phyloP scores from a whole-genome alignment of 2,329 filamentous ascomycete genomes.

The Lecanosticta acicola region DNA sequence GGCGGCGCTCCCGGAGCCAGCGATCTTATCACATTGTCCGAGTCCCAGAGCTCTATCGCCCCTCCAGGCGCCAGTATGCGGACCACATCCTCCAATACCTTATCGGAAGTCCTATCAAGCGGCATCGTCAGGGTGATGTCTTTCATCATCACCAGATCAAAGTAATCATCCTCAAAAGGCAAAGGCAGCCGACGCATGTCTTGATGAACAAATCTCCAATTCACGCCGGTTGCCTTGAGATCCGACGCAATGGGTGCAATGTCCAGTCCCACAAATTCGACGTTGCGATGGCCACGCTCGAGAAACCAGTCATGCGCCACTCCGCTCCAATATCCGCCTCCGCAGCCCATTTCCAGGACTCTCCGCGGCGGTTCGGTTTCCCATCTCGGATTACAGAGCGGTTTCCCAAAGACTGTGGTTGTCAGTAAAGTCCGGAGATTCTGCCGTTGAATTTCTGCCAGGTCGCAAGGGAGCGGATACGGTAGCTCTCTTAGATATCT shows the following conservation, averaged over 20 bases:
- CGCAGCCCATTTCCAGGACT: slow-evolving; percentile 82
- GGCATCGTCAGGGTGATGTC: slow-evolving; percentile 68
- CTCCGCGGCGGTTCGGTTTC: slow-evolving; percentile 63
- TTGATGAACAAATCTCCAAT: slow-evolving; percentile 84
- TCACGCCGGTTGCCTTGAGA: slow-evolving; percentile 65
- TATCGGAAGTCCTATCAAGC: slow-evolving; percentile 49
- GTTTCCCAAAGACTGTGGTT: slow-evolving; percentile 73
- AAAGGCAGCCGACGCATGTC: slow-evolving; percentile 70
- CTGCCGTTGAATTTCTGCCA: slow-evolving; percentile 81
- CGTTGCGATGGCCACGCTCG: slow-evolving; percentile 59
- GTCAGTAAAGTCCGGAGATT: slow-evolving; percentile 76
- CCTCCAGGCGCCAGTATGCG: slow-evolving; percentile 74
- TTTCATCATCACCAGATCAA: slow-evolving; percentile 85
- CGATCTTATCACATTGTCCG: slow-evolving; percentile 77
- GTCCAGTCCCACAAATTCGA: slow-evolving; percentile 78
- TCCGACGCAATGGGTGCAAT: slow-evolving; percentile 66
- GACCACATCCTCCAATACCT: slow-evolving; percentile 65
- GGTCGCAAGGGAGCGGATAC: slow-evolving; percentile 85
- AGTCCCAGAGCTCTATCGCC: slow-evolving; percentile 81
- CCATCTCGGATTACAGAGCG: slow-evolving; percentile 67
- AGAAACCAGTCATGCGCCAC: slow-evolving; percentile 78
- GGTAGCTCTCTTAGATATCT: slow-evolving; percentile 74
- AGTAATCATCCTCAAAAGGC: slow-evolving; percentile 73
- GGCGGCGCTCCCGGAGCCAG: slow-evolving; percentile 70
- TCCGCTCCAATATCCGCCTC: slow-evolving; percentile 82